phyloP scores from a whole-genome alignment of 2,329 filamentous ascomycete species.

The Colletotrichum sp. region DNA sequence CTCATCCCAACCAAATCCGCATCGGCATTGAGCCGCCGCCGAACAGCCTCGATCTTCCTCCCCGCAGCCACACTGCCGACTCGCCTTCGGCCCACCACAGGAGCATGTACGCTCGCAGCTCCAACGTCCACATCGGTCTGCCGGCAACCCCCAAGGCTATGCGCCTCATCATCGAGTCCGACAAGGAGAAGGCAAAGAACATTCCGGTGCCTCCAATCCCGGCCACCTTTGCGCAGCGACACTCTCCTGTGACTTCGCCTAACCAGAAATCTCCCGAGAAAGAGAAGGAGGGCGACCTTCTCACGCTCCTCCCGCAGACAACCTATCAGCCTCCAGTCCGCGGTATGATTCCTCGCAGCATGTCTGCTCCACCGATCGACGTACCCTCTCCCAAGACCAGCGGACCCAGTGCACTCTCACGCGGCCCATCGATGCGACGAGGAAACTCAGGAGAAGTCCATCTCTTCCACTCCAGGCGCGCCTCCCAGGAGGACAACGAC shows the following conservation, averaged over 20 bases:
- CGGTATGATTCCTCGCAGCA: constrained; percentile 60
- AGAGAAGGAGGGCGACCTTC: constrained; percentile 31
- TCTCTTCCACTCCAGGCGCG: constrained; percentile 26
- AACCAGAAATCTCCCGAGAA: constrained; percentile 38
- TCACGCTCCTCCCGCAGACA: constrained; percentile 54
- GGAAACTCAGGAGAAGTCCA: constrained; percentile 44
- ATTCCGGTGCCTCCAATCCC: constrained; percentile 55
- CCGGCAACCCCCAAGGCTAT: constrained; percentile 92
- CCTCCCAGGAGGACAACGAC: constrained; percentile 35
- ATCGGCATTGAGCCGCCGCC: constrained; percentile 30
- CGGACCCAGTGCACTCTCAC: constrained; percentile 30
- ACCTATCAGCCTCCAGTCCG: constrained; percentile 52
- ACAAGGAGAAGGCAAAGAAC: constrained; percentile 43
- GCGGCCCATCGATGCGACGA: constrained; percentile 38
- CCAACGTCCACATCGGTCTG: constrained; percentile 70
- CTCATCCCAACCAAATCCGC: constrained; percentile 68
- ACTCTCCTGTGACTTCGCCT: constrained; percentile 44
- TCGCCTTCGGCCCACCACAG: constrained; percentile 42
- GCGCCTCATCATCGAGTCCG: constrained; percentile 75
- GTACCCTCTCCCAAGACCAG: constrained; percentile 40
- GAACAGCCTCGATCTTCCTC: constrained; percentile 48
- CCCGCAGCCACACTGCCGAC: constrained; percentile 71
- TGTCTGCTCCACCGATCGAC: constrained; percentile 57
- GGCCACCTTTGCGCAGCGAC: constrained; percentile 47
- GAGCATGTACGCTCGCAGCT: constrained; percentile 53